Base-by-base conservation (phyloP, 2,329 filamentous ascomycete genomes). In the Talaromyces sp. region DNA sequence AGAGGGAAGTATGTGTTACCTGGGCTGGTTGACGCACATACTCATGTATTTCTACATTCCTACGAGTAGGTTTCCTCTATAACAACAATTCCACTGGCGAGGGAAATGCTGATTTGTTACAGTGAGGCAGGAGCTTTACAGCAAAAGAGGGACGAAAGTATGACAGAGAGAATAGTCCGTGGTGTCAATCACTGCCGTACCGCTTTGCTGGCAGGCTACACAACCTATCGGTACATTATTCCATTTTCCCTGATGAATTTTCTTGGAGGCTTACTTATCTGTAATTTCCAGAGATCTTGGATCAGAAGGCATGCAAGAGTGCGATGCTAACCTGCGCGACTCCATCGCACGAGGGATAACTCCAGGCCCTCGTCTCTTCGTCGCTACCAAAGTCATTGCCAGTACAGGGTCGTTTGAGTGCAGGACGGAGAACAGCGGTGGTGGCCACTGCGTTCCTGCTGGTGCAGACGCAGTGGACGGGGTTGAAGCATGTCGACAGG, bases 131-230 rank as follows among this genome's bases (percentile, higher is more conserved):
- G 28, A 8, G 28, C 28, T 8, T 30, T 30, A 30, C 28, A 30
- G 3, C 42, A 87, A 67, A 82, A 85, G 71, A 80, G 84, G 39
- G 83, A 86, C 63, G 83, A 86, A 65, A 83, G 81, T 60, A 70
- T 83, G n/a, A 78, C 84, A 8, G 84, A 87, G 67, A 76, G 84
- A 25, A 76, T 81, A 27, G 78, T 87, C 55, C 80, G 84, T 19
- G 80, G 81, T 0, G 80, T 80, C 8, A 82, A 84, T 62, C 80
- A 85, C 64, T 78, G 78, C 63, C 80, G 80, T 52, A 75, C 77
- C 0, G 84, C 82, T 1, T 74, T 87, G 10, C 71, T 82, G 22
- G 82, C 84, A 0, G 85, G 84, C 7, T 86, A 82, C 73, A 87
- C 83, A 0, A 85, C 83, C 1, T 85, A 84, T 69, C 76, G 53